Evolutionary conservation across 73 alveolate genomes (phyloP), one percentile per base, ranked within the genome.

Genomic region (Paramecium caudatum): DNA sequence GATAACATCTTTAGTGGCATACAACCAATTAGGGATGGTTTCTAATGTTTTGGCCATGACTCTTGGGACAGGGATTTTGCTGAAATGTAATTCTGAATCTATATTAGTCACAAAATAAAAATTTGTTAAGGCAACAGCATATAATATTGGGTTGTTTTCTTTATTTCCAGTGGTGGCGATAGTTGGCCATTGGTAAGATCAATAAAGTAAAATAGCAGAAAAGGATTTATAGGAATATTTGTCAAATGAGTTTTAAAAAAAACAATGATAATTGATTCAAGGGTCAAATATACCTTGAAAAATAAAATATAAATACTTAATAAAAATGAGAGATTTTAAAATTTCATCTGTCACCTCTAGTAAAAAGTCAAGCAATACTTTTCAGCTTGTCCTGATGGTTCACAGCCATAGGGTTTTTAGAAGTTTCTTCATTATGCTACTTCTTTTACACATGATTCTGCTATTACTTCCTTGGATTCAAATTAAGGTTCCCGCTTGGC

Each of bases 351-450:
- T 65, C 9, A 65, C 16, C 55, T 43, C 39, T 30, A 33, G 50
- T 3, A 65, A 65, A 36, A 65, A 43, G 49, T 30, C 27, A 36
- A 74, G 47, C 88, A 74, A 43, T 15, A 36, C 43, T 12, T 45
- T 74, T 36, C 32, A 74, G 19, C 88, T 74, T 10, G 6, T 74
- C 8, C 88, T 74, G 37, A 19, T 41, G 39, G 88, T 74, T 27
- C 88, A 74, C 10, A 74, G 47, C 4, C 88, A 74, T 74, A 45
- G 88, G 47, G 88, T 74, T n/a, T 74, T 74, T 45, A 74, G 88
- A 74, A 68, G 88, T 13, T 74, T 74, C 43, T 74, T 74, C 65
- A 43, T 74, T 1, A 19, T 74, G 43, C 39, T 74, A 13, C 32
- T 74, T 21, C 7, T 74, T 13, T 37, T 74, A 17, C 88, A 74